A percentile compares a stretch with the other conserved stretches of the same genome.
These are phyloP conservation scores for Solanum aculeatissimum DNA, from an alignment of 305 asterid species.

Conservation along the genomic window DNA sequence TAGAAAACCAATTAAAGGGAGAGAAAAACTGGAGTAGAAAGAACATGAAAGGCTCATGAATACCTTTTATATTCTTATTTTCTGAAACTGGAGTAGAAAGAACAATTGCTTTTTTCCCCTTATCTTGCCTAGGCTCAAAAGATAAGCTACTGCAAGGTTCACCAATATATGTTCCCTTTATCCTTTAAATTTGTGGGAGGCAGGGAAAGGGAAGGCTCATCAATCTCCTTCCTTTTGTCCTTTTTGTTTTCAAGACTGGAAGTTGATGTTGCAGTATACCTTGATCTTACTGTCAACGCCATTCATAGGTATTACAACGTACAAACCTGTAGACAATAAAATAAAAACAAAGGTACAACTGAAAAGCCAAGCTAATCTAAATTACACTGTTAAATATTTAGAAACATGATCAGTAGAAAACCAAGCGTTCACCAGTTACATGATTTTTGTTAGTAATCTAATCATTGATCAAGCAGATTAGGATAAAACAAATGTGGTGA, in stretches of 20 bases:
- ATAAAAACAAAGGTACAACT: too few relatives aligned
- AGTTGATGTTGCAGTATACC: too few relatives aligned
- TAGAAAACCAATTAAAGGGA: not conserved
- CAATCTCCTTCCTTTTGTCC: conserved; percentile 11
- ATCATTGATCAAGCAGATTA: too few relatives aligned
- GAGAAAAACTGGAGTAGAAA: conserved; percentile 21
- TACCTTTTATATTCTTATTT: conserved; percentile 19
- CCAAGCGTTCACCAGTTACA: too few relatives aligned
- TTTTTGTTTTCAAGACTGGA: conserved; percentile 11
- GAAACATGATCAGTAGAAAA: too few relatives aligned
- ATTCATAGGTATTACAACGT: too few relatives aligned
- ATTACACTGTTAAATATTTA: too few relatives aligned
- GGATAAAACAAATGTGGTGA: too few relatives aligned
- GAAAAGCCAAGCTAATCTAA: too few relatives aligned
- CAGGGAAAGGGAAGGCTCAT: conserved; percentile 10
- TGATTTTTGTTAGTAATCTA: too few relatives aligned
- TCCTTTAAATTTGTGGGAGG: conserved; percentile 2
- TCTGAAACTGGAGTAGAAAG: conserved; percentile 8
- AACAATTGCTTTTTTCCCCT: conserved; percentile 10
- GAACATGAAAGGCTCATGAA: conserved; percentile 13
- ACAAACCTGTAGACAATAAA: too few relatives aligned
- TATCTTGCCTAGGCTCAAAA: conserved; percentile 2
- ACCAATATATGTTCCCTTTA: conserved; percentile 9
- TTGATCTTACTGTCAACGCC: too few relatives aligned
- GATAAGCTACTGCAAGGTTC: conserved; percentile 7